Conservation (phyloP, 2,329 filamentous ascomycete species). For the Furcasterigmium furcatum region DNA sequence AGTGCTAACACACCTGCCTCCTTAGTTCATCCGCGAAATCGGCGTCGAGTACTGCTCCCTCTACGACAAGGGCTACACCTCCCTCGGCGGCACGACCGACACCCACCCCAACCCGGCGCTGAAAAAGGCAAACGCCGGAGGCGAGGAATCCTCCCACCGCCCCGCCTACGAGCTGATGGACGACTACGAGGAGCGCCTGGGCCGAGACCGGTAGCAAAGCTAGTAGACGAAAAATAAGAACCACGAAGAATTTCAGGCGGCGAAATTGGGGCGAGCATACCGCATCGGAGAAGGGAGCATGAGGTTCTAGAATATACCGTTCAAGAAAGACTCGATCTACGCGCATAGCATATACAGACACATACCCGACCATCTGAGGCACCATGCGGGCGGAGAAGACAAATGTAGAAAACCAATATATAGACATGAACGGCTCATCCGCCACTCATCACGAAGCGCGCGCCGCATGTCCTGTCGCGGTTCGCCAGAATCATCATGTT, state of each 20-base stretch:
- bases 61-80: slow-evolving; percentile 88
- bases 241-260: not conserved
- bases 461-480: no score
- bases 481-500: no score
- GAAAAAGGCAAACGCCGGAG: slow-evolving; percentile 30
- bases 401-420: not conserved
- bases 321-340: no score
- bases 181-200: slow-evolving; percentile 76
- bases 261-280: not conserved
- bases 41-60: slow-evolving; percentile 80
- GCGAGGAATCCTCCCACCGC: slow-evolving; percentile 45
- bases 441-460: no score
- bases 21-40: slow-evolving; percentile 78
- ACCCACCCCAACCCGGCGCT: slow-evolving; percentile 85
- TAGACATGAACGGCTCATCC: no score
- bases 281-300: no score
- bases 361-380: no score
- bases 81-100: slow-evolving; percentile 84
- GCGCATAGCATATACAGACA: no score
- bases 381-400: no score
- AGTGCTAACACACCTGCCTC: slow-evolving; percentile 1
- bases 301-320: no score
- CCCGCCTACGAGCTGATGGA: slow-evolving; percentile 74
- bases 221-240: not conserved
- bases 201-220: slow-evolving; percentile 56